Evolutionary conservation across 2,329 filamentous ascomycete species (phyloP), one percentile per base, ranked within the genome.

Genomic region (Talaromyces sp.): DNA sequence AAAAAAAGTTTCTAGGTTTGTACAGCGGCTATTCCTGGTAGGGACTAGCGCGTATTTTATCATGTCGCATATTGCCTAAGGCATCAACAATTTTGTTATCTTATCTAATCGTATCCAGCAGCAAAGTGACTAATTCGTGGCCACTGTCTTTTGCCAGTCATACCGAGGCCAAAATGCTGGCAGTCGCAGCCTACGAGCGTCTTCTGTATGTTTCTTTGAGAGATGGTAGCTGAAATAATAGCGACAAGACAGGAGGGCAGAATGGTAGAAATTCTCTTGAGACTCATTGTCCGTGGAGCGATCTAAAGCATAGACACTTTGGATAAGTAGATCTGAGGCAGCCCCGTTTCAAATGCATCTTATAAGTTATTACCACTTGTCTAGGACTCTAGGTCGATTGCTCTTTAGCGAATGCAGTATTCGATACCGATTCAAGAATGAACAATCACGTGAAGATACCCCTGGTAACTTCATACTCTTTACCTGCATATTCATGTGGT

Each of bases 1-100:
- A 75, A 77, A 77, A 77, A 78, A 78, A 76, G 73, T 77, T 76
- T 73, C 74, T 71, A 69, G 73, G 67, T 69, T 64, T 66, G 65
- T 63, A 61, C 48, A 69, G 65, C 67, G 69, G 67, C 75, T 76
- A 73, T 67, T 44, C 73, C 71, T 39, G 16, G 67, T 70, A 1
- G 7, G 70, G 73, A 7, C 66, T 75, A 75, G 73, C 28, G 6
- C 31, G 11, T 3, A 44, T 21, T 57, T 6, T 73, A 74, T 74
- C 71, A 72, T 75, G 75, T 76, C 70, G 31, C 55, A 9, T 37
- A 18, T 52, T 46, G 54, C 60, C 60, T 62, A 31, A 58, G 60
- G 60, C 59, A 56, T 56, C 14, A 46, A 54, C 1, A 33, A 21
- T 8, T 39, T 37, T 8, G 50, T 21, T 37, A 54, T 54, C 50